Evolutionary conservation across 2,329 filamentous ascomycete species (phyloP), one percentile per base, ranked within the genome.

Genomic region (Lachnellula arida): DNA sequence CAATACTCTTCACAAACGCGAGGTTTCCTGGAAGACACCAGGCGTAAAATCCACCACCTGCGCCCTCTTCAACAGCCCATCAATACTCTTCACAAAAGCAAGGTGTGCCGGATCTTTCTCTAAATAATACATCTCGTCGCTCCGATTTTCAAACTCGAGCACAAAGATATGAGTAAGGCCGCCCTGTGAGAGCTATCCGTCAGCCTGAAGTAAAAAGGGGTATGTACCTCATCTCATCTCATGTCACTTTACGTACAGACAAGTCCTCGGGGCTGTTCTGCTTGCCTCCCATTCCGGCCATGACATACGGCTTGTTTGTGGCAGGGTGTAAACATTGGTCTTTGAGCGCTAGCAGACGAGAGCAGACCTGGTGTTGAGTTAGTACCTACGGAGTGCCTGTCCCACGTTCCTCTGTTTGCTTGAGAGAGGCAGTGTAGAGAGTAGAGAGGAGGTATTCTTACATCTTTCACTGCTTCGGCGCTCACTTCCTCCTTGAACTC

Each of bases 161-260:
- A 91, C 77, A 59, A 90, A 90, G 0, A 76, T 82, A 66, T 91
- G 87, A 0, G 84, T 85, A 48, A 85, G 79, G 1, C 81, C 85
- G 43, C 77, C 74, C 85, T 81, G 23, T 17, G 28, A 28, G 14
- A n/a, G n/a, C n/a, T n/a, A 7, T 5, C 6, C 22, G 42, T 46
- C 15, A 52, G 37, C n/a, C 37, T 39, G 14, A 3, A 15, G 12
- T 2, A 46, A 35, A 40, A 44, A 19, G 28, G 28, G 28, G 28
- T 28, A 28, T 28, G 5, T 25, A n/a, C n/a, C n/a, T n/a, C n/a
- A n/a, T n/a, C n/a, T n/a, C n/a, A 25, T 1, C 42, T 55, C 44
- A 51, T 37, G 35, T 34, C 46, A 22, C 71, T 56, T n/a, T n/a
- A n/a, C n/a, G n/a, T 73, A 86, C 84, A 70, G 84, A 77, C 23